Evolutionary conservation across 2,329 filamentous ascomycete genomes (phyloP).

Genomic region (Stenocarpella maydis): DNA sequence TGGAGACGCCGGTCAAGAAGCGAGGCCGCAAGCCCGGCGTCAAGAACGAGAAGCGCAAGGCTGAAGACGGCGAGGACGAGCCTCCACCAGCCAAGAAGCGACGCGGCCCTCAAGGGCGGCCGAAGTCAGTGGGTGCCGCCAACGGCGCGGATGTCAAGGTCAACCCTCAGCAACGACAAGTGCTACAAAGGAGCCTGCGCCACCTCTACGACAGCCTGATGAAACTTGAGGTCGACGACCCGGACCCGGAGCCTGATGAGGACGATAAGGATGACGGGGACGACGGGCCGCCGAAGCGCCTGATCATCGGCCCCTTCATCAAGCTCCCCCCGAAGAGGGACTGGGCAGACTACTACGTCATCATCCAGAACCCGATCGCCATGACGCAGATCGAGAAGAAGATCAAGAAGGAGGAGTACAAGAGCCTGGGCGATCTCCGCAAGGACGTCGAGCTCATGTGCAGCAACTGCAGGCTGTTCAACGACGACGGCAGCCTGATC

Average conservation of each 20-base stretch:
- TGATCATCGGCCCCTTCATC: constrained; percentile 93
- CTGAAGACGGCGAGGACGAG: constrained; percentile 78
- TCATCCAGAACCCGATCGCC: constrained; percentile 91
- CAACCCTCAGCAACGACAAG: constrained; percentile 72
- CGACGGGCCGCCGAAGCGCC: constrained; percentile 70
- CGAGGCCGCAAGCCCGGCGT: constrained; percentile 81
- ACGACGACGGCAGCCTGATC: constrained; percentile 92
- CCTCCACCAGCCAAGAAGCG: constrained; percentile 78
- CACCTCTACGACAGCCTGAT: constrained; percentile 82
- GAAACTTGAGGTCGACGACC: constrained; percentile 81
- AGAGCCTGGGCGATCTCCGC: constrained; percentile 79
- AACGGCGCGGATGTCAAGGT: constrained; percentile 64
- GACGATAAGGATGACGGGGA: constrained; percentile 57
- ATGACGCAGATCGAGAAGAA: constrained; percentile 95
- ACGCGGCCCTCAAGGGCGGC: constrained; percentile 73
- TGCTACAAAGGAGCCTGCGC: constrained; percentile 82
- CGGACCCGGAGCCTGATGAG: constrained; percentile 58
- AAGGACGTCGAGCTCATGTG: constrained; percentile 86
- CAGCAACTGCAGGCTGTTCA: constrained; percentile 92
- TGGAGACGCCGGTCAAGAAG: constrained; percentile 75
- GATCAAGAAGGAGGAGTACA: constrained; percentile 96
- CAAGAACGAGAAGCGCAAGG: constrained; percentile 88
- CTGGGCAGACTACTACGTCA: constrained; percentile 93
- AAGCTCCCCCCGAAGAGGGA: constrained; percentile 88
- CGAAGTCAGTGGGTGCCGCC: constrained; percentile 62